Evolutionary conservation across 1,139 yeast genomes (phyloP), one percentile per base, ranked within the genome.

Genomic region (Candida frijolesensis): DNA sequence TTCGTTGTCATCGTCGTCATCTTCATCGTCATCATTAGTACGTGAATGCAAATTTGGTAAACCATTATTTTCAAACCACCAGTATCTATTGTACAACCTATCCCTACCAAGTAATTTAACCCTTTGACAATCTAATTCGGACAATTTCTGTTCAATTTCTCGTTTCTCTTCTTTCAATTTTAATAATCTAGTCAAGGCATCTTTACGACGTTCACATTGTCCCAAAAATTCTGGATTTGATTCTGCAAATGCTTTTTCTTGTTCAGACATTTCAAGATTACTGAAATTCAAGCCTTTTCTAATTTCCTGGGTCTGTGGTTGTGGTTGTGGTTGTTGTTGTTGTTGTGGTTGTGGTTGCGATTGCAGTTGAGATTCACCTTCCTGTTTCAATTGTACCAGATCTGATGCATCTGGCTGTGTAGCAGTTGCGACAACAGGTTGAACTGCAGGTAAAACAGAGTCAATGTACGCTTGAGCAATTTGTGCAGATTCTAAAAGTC

Each of bases 21-120:
- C 71, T 10, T 71, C 75, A 19, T 72, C 78, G n/a, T 67, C 74
- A 22, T 61, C 69, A 25, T 65, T 66, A 10, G 70, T 64, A 42
- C 71, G 67, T 35, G 79, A 76, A 47, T 76, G 80, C 43, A 82
- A 66, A 19, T 81, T 81, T 5, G 91, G 89, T 50, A 89, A 74
- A 0, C 98, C 98, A 62, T 87, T 87, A 56, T 81, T 78, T 63
- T 94, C 98, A 63, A 92, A 85, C 97, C 97, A 94, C 96, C 96
- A 95, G 66, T 92, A 94, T 57, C 94, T 76, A 68, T 94, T 95
- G 64, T 76, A 90, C 54, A 82, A 80, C 49, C 96, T 75, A 65
- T 94, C 99, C 56, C 84, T 80, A 4, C 99, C 99, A 29, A 94
- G 71, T 46, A 83, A 75, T 52, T 82, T 82, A 42, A 91, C 79